A percentile compares a stretch with the other conserved stretches of the same genome.
phyloP scores from a whole-genome alignment of 805 yeast genomes.

The Kodamaea hsintzibuensis region DNA sequence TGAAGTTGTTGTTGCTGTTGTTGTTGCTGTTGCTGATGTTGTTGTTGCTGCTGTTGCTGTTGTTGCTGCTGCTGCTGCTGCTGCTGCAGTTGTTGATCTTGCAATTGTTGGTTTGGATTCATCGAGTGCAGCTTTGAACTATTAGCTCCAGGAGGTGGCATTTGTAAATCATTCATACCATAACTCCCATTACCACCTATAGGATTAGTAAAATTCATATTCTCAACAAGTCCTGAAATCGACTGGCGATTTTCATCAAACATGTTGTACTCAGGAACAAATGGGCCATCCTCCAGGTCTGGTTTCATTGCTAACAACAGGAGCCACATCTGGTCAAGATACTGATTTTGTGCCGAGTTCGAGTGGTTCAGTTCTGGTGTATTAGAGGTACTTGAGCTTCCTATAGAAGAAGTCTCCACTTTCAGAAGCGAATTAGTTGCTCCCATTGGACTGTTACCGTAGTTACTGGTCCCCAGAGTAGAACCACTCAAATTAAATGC shows the following conservation, averaged over 20 bases:
- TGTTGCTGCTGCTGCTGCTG: neutral
- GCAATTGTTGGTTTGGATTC: neutral
- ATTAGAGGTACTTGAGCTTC: neutral
- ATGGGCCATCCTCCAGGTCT: neutral
- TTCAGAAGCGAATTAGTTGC: neutral
- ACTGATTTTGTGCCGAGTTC: slow-evolving; percentile 3
- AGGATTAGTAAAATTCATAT: neutral
- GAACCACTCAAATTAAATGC: neutral
- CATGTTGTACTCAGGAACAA: slow-evolving; percentile 4
- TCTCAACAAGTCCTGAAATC: neutral
- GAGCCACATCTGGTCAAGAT: slow-evolving; percentile 15
- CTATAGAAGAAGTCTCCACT: neutral
- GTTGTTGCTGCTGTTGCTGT: neutral
- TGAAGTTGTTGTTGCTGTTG: neutral
- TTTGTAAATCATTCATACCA: neutral
- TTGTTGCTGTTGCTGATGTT: neutral
- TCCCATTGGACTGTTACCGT: neutral
- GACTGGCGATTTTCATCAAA: neutral
- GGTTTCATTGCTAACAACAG: slow-evolving; percentile 13
- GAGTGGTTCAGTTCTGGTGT: slow-evolving; percentile 9
- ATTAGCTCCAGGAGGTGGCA: neutral
- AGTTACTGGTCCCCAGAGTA: neutral
- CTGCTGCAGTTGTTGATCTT: neutral
- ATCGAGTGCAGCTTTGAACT: neutral
- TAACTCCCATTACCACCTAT: no score